Evolutionary conservation across 805 yeast species (phyloP).

Genomic region (Yarrowia keelungensis): DNA sequence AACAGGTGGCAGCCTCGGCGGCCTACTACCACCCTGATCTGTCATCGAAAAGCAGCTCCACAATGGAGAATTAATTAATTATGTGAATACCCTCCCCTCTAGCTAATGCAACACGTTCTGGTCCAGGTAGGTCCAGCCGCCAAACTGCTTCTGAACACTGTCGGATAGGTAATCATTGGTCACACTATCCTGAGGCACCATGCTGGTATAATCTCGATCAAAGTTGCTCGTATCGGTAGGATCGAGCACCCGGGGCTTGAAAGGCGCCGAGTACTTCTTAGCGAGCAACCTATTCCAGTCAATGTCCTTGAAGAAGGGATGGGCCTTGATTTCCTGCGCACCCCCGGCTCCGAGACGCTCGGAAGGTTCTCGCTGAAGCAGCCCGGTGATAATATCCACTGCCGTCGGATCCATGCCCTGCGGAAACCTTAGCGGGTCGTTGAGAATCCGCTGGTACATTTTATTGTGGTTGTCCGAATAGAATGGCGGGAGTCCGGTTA

Average conservation of each 20-base stretch:
- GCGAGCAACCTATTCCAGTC: slow-evolving; percentile 84
- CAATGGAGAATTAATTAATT: not conserved
- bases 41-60: not conserved
- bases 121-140: slow-evolving; percentile 90
- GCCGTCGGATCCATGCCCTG: slow-evolving; percentile 86
- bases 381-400: slow-evolving; percentile 73
- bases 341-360: slow-evolving; percentile 79
- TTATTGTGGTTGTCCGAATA: slow-evolving; percentile 91
- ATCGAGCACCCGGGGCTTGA: slow-evolving; percentile 88
- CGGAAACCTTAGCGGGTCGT: slow-evolving; percentile 89
- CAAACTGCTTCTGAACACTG: slow-evolving; percentile 94
- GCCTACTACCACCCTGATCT: not conserved
- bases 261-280: slow-evolving; percentile 94
- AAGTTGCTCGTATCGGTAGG: slow-evolving; percentile 88
- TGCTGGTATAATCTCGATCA: slow-evolving; percentile 84
- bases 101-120: slow-evolving; percentile 30
- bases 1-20: not conserved
- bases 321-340: slow-evolving; percentile 81
- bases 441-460: slow-evolving; percentile 92
- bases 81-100: not conserved
- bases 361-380: slow-evolving; percentile 85
- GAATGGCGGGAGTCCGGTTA: slow-evolving; percentile 96
- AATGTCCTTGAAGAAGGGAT: slow-evolving; percentile 84
- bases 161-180: slow-evolving; percentile 94
- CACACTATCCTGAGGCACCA: slow-evolving; percentile 92